A percentile compares a stretch with the other conserved stretches of the same genome.
phyloP scores from a whole-genome alignment of 352 stramenopile genomes.

The Halophytophthora batemanensis region DNA sequence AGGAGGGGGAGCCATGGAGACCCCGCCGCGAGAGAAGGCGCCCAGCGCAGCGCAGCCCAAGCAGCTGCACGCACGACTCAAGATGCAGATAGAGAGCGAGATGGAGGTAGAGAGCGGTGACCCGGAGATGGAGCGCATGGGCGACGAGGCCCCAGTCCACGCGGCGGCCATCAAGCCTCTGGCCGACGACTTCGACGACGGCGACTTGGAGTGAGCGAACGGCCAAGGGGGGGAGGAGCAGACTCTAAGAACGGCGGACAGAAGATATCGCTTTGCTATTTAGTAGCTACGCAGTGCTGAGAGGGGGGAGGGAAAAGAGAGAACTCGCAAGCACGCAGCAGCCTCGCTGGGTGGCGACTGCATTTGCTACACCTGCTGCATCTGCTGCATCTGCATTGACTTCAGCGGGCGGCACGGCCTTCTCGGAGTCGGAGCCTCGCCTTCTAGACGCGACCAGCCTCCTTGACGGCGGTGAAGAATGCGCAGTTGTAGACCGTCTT shows the following conservation, averaged over 20 bases:
- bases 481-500: slow-evolving; percentile 79
- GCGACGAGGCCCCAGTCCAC: slow-evolving; percentile 66
- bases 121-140: slow-evolving; percentile 53
- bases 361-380: too few relatives aligned
- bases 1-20: too few relatives aligned
- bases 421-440: neutral
- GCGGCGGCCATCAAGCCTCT: slow-evolving; percentile 45
- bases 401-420: slow-evolving; percentile 7
- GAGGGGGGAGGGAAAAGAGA: too few relatives aligned
- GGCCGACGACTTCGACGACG: slow-evolving; percentile 74
- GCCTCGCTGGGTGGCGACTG: too few relatives aligned
- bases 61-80: slow-evolving; percentile 65
- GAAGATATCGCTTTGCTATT: too few relatives aligned
- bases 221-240: neutral
- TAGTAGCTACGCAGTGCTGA: too few relatives aligned
- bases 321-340: too few relatives aligned
- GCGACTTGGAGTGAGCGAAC: slow-evolving; percentile 55
- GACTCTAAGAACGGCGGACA: slow-evolving; percentile 1
- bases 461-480: slow-evolving; percentile 87
- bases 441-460: slow-evolving; percentile 32
- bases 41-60: slow-evolving; percentile 30
- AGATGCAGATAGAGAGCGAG: slow-evolving; percentile 72
- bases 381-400: too few relatives aligned
- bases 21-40: slow-evolving; percentile 45
- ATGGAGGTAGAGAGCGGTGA: slow-evolving; percentile 53